Conservation (phyloP, 73 alveolate genomes). For the Tetrahymena malaccensis region DNA sequence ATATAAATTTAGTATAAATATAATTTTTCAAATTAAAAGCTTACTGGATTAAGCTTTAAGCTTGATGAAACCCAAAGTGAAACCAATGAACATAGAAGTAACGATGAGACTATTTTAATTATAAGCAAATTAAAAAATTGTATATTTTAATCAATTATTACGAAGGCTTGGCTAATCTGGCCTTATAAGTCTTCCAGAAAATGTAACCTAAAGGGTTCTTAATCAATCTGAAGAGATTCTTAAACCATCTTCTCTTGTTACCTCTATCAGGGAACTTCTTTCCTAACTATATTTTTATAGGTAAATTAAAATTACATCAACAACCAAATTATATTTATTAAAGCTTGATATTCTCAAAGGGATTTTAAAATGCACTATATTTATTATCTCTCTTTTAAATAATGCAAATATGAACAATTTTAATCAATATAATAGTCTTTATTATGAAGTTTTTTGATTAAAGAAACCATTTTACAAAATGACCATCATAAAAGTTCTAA, state of each 20-base stretch:
- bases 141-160: background rate
- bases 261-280: slow-evolving; percentile 43
- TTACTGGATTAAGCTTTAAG: slow-evolving; percentile 37
- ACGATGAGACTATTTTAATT: slow-evolving; percentile 7
- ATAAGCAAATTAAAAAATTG: slow-evolving; percentile 7
- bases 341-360: background rate
- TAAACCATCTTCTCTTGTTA: slow-evolving; percentile 73
- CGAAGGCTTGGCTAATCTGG: slow-evolving; percentile 40
- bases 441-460: too few relatives aligned
- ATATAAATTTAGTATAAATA: background rate
- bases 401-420: too few relatives aligned
- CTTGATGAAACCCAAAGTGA: slow-evolving; percentile 48
- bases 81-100: slow-evolving; percentile 38
- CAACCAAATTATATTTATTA: background rate
- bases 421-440: too few relatives aligned
- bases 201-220: slow-evolving; percentile 70
- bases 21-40: slow-evolving; percentile 4
- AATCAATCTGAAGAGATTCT: slow-evolving; percentile 69
- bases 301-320: background rate
- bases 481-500: too few relatives aligned
- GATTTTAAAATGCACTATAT: background rate
- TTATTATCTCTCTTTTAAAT: too few relatives aligned
- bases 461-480: too few relatives aligned
- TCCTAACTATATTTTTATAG: slow-evolving; percentile 6
- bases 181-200: slow-evolving; percentile 64